Evolutionary conservation across 192 early-diverging fungal species (phyloP).

Genomic region (Linnemannia hyalina): DNA sequence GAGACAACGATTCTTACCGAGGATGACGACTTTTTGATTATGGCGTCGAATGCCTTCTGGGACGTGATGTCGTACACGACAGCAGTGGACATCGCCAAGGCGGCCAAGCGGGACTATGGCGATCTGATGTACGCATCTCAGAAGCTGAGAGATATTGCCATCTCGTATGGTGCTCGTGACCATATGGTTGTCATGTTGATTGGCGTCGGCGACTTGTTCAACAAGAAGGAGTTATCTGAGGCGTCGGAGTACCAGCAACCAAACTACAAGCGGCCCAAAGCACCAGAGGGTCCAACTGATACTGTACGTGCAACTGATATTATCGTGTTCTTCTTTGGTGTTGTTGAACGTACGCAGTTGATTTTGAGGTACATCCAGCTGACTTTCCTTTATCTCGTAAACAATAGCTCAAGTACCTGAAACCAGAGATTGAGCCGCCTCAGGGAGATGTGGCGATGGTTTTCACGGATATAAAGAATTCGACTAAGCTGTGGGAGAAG

Average conservation of each 20-base stretch:
- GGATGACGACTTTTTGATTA: constrained; percentile 85
- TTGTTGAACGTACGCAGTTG: not conserved
- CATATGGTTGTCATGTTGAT: constrained; percentile 92
- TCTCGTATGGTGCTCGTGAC: constrained; percentile 82
- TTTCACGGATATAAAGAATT: constrained; percentile 96
- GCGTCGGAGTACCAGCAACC: constrained; percentile 34
- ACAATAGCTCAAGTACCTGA: constrained; percentile 52
- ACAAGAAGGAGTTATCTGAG: constrained; percentile 46
- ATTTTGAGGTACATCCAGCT: not conserved
- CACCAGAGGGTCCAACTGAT: constrained; percentile 65
- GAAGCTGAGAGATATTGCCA: constrained; percentile 89
- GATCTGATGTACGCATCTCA: constrained; percentile 83
- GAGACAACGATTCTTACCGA: constrained; percentile 78
- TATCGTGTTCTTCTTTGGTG: not conserved
- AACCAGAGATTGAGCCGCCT: constrained; percentile 87
- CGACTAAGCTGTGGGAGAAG: constrained; percentile 93
- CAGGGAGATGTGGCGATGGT: constrained; percentile 86
- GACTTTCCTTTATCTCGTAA: too few relatives aligned
- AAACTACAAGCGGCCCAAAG: constrained; percentile 58
- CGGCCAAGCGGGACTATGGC: constrained; percentile 67
- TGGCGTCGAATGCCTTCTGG: constrained; percentile 83
- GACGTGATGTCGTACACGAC: constrained; percentile 83
- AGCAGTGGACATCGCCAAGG: constrained; percentile 88
- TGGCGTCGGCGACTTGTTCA: constrained; percentile 85
- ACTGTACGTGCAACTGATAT: constrained; percentile 49